Evolutionary conservation across 495 filamentous ascomycete genomes (phyloP).

Genomic region (Penicillium taxi): DNA sequence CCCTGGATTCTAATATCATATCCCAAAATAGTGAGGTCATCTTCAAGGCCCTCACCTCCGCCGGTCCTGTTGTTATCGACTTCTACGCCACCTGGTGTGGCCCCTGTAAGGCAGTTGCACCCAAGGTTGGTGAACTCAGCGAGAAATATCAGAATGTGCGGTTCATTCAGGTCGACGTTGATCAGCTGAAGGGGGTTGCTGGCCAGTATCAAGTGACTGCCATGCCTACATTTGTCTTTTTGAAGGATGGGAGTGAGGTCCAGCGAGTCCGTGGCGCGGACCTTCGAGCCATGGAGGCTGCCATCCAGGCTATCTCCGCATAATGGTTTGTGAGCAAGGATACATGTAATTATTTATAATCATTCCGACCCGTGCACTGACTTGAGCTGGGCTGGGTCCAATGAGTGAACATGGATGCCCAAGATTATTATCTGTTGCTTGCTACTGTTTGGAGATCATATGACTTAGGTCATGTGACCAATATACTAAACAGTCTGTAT

Average conservation of each 20-base stretch:
- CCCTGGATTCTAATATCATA: neutral
- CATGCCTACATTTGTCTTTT: slow-evolving; percentile 83
- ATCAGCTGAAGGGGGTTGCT: slow-evolving; percentile 64
- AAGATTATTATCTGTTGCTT: too few species aligned
- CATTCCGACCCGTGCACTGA: too few species aligned
- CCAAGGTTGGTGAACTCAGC: slow-evolving; percentile 22
- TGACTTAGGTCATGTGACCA: too few species aligned
- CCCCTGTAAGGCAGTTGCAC: slow-evolving; percentile 21
- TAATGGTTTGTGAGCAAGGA: too few species aligned
- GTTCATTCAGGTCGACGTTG: slow-evolving; percentile 86
- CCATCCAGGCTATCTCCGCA: slow-evolving; percentile 26
- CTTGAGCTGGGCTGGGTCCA: too few species aligned
- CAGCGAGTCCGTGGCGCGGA: slow-evolving; percentile 69
- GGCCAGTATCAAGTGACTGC: slow-evolving; percentile 67
- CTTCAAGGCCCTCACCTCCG: slow-evolving; percentile 23
- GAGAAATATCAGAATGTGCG: slow-evolving; percentile 44
- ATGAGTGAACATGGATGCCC: too few species aligned
- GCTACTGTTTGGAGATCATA: too few species aligned
- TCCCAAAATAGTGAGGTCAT: slow-evolving; percentile 16
- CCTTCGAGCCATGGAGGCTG: slow-evolving; percentile 46
- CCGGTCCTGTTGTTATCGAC: slow-evolving; percentile 21
- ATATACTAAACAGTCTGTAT: too few species aligned
- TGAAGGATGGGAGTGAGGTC: slow-evolving; percentile 62
- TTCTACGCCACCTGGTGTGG: slow-evolving; percentile 28
- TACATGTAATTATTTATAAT: too few species aligned